Evolutionary conservation across 305 asterid species (phyloP), one percentile per base, ranked within the genome.

Genomic region (Rubia occidens): DNA sequence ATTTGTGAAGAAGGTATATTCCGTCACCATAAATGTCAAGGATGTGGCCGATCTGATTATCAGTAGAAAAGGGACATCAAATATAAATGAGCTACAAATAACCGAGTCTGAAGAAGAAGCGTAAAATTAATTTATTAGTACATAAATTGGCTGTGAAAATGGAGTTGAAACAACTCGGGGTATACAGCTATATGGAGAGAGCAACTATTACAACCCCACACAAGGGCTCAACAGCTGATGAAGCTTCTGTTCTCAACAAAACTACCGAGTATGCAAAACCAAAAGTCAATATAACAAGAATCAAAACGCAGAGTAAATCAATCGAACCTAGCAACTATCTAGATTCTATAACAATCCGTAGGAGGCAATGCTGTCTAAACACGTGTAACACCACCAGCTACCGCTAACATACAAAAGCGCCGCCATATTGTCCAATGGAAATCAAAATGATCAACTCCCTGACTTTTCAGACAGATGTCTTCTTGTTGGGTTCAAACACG

Each of bases 401-500:
- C 61, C 8, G 66, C 42, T 64, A 32, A 71, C 68, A 29, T 55
- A 69, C 67, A 42, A 18, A 66, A 58, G 26, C 26, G 26, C 64
- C 74, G 47, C 55, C 68, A 62, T 67, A 66, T 45, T 18, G 44
- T 44, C 71, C 45, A 10, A 47, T 62, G 15, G 43, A 18, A 60
- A 64, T 35, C 6, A 6, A 6, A 6, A 35, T 35, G 4, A 75
- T 73, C 69, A 74, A 43, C 66, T 54, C 68, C 71, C 67, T 64
- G 9, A 58, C 62, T 37, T 58, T 11, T 70, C 76, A 79, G n/a
- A 79, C 88, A 59, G 80, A 54, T 62, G 86, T 86, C 79, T 85
- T 91, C 72, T 80, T 82, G 86, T 91, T 91, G 64, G 98, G 96
- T 71, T 82, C 95, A 58, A 87, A 91, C 29, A 89, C 98, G 59